phyloP scores from a whole-genome alignment of 2,329 filamentous ascomycete genomes.

The Aspergillus tubingensis region DNA sequence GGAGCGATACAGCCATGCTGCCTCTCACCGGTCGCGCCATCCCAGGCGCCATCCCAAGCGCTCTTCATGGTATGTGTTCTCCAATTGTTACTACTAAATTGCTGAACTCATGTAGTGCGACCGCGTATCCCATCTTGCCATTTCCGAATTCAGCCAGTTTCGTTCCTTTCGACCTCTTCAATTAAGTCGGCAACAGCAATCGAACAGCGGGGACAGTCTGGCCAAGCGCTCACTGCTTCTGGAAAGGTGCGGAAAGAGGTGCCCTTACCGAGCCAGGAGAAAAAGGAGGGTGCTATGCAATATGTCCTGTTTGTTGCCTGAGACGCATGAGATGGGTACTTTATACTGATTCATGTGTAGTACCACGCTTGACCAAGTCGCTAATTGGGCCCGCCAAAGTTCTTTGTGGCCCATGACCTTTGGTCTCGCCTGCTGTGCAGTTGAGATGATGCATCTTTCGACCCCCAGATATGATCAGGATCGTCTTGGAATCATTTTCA shows the following conservation, averaged over 20 bases:
- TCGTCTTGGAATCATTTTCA: conserved; percentile 85
- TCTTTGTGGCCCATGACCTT: conserved; percentile 93
- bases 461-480: conserved; percentile 90
- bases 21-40: conserved; percentile 29
- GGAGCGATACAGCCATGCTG: conserved; percentile 25
- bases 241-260: conserved; percentile 52
- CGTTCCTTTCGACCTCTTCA: conserved; percentile 46
- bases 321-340: background rate
- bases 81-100: conserved; percentile 1
- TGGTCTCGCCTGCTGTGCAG: conserved; percentile 83
- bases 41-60: conserved; percentile 29
- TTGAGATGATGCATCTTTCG: conserved; percentile 94
- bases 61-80: conserved; percentile 28
- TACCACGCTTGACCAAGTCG: conserved; percentile 65
- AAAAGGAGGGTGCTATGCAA: conserved; percentile 55
- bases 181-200: conserved; percentile 46
- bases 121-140: conserved; percentile 31
- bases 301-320: conserved; percentile 48
- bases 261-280: conserved; percentile 52
- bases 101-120: conserved; percentile 31
- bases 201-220: conserved; percentile 36
- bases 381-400: conserved; percentile 86
- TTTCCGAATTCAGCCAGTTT: conserved; percentile 39
- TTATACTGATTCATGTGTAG: conserved; percentile 22
- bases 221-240: conserved; percentile 41